Evolutionary conservation across 148 eudicot genomes (phyloP).

Genomic region (Spergularia bocconei): DNA sequence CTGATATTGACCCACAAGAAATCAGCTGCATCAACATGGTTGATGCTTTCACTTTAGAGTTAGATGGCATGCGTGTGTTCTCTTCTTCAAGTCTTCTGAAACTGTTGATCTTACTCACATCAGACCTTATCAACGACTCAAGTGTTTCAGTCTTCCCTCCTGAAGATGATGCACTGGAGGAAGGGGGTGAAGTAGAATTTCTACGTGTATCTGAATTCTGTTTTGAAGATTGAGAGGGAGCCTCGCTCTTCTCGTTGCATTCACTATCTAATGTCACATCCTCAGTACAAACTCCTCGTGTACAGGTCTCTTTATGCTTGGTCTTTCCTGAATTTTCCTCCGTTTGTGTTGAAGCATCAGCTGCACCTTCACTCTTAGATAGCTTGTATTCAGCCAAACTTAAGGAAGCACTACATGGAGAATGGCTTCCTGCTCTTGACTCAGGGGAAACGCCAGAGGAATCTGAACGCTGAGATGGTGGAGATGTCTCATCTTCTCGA

Average conservation of each 20-base stretch:
- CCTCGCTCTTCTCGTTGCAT: slow-evolving; percentile 29
- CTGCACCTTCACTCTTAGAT: slow-evolving; percentile 56
- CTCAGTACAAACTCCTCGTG: slow-evolving; percentile 83
- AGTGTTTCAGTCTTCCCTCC: slow-evolving; percentile 76
- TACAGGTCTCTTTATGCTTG: slow-evolving; percentile 52
- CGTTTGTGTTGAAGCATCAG: slow-evolving; percentile 93
- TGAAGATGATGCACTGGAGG: slow-evolving; percentile 67
- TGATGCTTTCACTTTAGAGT: slow-evolving; percentile 63
- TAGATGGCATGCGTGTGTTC: slow-evolving; percentile 40
- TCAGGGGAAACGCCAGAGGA: slow-evolving; percentile 70
- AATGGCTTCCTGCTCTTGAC: slow-evolving; percentile 56
- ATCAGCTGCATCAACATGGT: slow-evolving; percentile 81
- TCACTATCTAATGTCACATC: slow-evolving; percentile 50
- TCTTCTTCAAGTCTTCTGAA: slow-evolving; percentile 60
- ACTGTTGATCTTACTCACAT: slow-evolving; percentile 69
- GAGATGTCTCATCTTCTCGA: slow-evolving; percentile 68
- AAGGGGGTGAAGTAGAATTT: slow-evolving; percentile 53
- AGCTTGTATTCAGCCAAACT: slow-evolving; percentile 65
- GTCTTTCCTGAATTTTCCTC: slow-evolving; percentile 49
- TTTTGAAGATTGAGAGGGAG: slow-evolving; percentile 24
- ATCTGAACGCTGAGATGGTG: slow-evolving; percentile 51
- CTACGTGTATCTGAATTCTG: slow-evolving; percentile 36
- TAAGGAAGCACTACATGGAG: slow-evolving; percentile 64
- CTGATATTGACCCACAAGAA: slow-evolving; percentile 91
- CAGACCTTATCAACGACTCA: slow-evolving; percentile 78